A percentile compares a stretch with the other conserved stretches of the same genome.
Conservation (phyloP, 176 grass and related monocot species). For the Carex littledalei region DNA sequence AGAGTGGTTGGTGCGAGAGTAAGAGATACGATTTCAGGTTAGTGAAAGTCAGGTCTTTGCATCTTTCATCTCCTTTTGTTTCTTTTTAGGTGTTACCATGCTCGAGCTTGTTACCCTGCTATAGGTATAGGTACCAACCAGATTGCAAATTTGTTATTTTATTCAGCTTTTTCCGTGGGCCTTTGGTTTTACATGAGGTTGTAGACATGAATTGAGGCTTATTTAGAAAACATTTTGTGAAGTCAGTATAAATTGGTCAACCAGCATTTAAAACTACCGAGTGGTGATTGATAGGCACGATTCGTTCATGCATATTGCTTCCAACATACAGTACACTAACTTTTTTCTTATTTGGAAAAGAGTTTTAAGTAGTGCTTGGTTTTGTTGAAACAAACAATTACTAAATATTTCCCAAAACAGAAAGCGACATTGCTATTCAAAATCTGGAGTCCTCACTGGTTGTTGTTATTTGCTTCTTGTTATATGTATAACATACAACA, state of each 20-base stretch:
- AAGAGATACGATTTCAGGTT: conserved; percentile 75
- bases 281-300: neutral
- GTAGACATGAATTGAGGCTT: conserved; percentile 1
- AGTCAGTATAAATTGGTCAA: neutral
- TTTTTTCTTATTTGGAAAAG: neutral
- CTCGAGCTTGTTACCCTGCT: conserved; percentile 18
- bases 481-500: conserved; percentile 18
- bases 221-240: neutral
- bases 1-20: conserved; percentile 70
- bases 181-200: neutral
- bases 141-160: neutral
- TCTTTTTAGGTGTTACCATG: neutral
- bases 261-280: neutral
- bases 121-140: neutral
- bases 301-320: neutral
- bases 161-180: neutral
- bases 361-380: neutral
- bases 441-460: neutral
- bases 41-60: conserved; percentile 46
- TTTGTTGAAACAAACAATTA: neutral
- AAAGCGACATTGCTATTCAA: neutral
- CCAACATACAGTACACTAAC: neutral
- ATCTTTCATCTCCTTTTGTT: neutral
- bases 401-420: neutral
- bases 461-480: neutral